Evolutionary conservation across 495 filamentous ascomycete genomes (phyloP), one percentile per base, ranked within the genome.

Genomic region (Sporormia fimetaria): DNA sequence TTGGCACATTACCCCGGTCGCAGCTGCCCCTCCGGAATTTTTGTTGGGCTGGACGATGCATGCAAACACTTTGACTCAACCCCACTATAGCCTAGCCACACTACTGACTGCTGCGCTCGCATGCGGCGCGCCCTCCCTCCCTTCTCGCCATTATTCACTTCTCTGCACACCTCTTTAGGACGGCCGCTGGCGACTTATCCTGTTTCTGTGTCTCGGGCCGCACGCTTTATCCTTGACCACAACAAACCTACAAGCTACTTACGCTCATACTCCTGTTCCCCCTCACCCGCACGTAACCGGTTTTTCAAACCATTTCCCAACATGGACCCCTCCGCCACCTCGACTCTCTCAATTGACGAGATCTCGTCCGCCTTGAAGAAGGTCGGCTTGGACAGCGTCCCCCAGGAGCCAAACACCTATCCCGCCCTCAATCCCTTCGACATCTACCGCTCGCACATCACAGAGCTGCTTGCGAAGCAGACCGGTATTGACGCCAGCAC

Each of bases 351-450:
- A 4, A 29, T 53, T 4, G 44, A 53, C 44, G 49, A 53, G 14
- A 3, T 53, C 16, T 14, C 49, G 2, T 14, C 16, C 18, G 41
- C 44, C n/a, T 25, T 53, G 4, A 48, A 53, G 34, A 21, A 17
- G 4, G 15, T 49, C 21, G 49, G 49, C 6, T 35, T 53, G 16
- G 39, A 47, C 10, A 28, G 27, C 7, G 44, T 53, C 12, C 49
- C 49, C 20, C 37, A 53, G 16, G 21, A 40, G 21, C 49, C 49
- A 22, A 49, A 49, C 18, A 48, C 44, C 20, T 75, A 63, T 46
- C 83, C 87, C 16, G 69, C 78, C 7, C 43, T 75, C 54, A 98
- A 98, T 66, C 81, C 83, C 16, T 69, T 86, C 42, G 88, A 98
- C 58, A 66, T 93, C 44, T 96, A 88, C 69, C 73, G 90, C 27